Evolutionary conservation across 2,329 filamentous ascomycete genomes (phyloP), one percentile per base, ranked within the genome.

Genomic region (Fusarium sarcochroum): DNA sequence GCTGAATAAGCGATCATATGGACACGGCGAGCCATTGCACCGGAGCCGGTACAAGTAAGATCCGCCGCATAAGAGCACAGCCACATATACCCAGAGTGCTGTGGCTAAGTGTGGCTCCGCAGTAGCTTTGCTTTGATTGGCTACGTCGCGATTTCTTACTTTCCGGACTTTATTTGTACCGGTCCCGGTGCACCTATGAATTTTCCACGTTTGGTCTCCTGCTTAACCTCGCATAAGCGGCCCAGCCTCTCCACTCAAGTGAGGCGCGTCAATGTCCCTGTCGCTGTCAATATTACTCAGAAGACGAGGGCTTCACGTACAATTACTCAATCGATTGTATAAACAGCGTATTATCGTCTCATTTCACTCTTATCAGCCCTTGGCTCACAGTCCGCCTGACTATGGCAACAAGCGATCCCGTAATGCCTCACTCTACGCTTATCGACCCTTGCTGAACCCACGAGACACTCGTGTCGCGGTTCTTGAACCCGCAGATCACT

Each of bases 351-450:
- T 45, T 10, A 17, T 20, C 8, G 21, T 30, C 13, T 23, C 6
- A 20, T 44, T 41, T 6, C 60, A 48, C n/a, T 34, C 2, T n/a
- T 35, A 37, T 23, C 18, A 18, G 3, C 54, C 54, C 11, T 37
- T 55, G 15, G 20, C 63, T 3, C 50, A 51, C 18, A 41, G 30
- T 5, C 41, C 46, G 17, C 54, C 50, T 3, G 63, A 60, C 18
- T 66, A 59, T 25, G 48, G 55, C 45, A 48, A 52, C 61, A 66
- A 60, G 32, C 61, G 44, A 7, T 49, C 50, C 5, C 63, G 63
- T 20, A 57, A 44, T 40, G 11, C 56, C 11, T 27, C 40, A 17
- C 45, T 38, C 4, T 64, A 66, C 51, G 34, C 51, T 3, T 66
- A 66, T 37, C 47, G 51, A 3, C 42, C 63, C 3, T 27, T 66